Conservation (phyloP, 2,329 filamentous ascomycete species). For the Tolypocladium cylindrosporum region DNA sequence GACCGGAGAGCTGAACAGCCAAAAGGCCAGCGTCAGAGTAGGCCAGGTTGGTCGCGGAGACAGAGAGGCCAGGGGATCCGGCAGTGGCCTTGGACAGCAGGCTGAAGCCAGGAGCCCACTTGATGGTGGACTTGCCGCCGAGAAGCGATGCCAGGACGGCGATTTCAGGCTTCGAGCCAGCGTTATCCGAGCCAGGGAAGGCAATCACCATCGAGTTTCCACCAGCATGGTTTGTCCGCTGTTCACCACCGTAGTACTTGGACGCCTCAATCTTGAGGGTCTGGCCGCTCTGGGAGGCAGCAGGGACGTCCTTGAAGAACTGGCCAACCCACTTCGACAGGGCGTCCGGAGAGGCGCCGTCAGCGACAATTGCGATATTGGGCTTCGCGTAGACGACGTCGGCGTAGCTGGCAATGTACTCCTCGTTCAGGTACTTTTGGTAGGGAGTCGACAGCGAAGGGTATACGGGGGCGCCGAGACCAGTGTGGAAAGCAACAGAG, state of each 20-base stretch:
- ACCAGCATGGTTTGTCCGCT: slow-evolving; percentile 66
- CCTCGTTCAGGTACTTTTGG: slow-evolving; percentile 70
- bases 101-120: slow-evolving; percentile 92
- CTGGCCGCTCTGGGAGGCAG: slow-evolving; percentile 40
- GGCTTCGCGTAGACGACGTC: slow-evolving; percentile 73
- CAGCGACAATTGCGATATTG: slow-evolving; percentile 86
- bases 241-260: slow-evolving; percentile 93
- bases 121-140: slow-evolving; percentile 83
- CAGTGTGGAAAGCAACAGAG: slow-evolving; percentile 81
- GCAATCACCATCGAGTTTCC: slow-evolving; percentile 82
- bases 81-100: slow-evolving; percentile 73
- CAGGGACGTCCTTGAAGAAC: slow-evolving; percentile 71
- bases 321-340: slow-evolving; percentile 84
- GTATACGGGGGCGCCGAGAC: slow-evolving; percentile 71
- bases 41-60: slow-evolving; percentile 65
- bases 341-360: slow-evolving; percentile 67
- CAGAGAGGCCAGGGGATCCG: slow-evolving; percentile 53
- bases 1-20: slow-evolving; percentile 69
- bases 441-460: slow-evolving; percentile 62
- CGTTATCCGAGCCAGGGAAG: slow-evolving; percentile 81
- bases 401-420: slow-evolving; percentile 66
- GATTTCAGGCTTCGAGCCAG: slow-evolving; percentile 79
- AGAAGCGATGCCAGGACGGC: slow-evolving; percentile 81
- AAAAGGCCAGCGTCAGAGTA: slow-evolving; percentile 95
- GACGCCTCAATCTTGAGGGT: slow-evolving; percentile 50